Conservation (phyloP, 768 basidiomycete genomes). For the Cystofilobasidium macerans region DNA sequence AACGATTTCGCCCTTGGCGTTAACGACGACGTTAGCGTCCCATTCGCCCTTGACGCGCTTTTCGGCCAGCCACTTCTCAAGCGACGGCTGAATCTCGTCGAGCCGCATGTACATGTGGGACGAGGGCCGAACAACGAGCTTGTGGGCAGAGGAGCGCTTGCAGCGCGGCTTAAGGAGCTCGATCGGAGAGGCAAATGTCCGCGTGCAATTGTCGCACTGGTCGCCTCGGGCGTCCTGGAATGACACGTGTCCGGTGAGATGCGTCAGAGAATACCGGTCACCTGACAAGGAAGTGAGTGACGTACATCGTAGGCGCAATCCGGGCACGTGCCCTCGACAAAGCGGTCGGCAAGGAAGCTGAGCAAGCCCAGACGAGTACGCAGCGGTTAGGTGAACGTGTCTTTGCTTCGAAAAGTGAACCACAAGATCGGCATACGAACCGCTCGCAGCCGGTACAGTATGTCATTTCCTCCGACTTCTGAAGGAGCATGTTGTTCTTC, state of each 20-base stretch:
- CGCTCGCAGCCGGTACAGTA: slow-evolving; percentile 87
- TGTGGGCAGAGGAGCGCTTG: slow-evolving; percentile 68
- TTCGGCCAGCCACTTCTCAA: slow-evolving; percentile 77
- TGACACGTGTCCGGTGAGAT: no score
- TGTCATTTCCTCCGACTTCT: slow-evolving; percentile 80
- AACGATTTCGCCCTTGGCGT: slow-evolving; percentile 72
- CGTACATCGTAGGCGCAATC: slow-evolving; percentile 74
- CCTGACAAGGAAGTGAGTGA: slow-evolving; percentile 12
- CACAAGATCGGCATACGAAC: slow-evolving; percentile 40
- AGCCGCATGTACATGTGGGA: slow-evolving; percentile 87
- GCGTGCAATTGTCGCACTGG: slow-evolving; percentile 88
- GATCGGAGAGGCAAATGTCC: slow-evolving; percentile 76
- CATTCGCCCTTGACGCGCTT: slow-evolving; percentile 76
- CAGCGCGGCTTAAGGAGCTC: slow-evolving; percentile 93
- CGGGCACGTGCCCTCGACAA: slow-evolving; percentile 95
- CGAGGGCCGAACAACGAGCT: slow-evolving; percentile 61
- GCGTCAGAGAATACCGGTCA: not conserved
- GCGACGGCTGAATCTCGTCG: slow-evolving; percentile 64
- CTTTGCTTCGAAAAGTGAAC: no score
- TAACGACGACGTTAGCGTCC: slow-evolving; percentile 85
- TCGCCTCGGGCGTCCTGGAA: slow-evolving; percentile 86
- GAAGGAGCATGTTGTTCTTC: slow-evolving; percentile 62
- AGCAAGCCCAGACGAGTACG: no score
- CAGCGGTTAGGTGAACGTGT: no score
- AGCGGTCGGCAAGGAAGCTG: slow-evolving; percentile 83